Base-by-base conservation (phyloP, 176 grass and related monocot genomes). In the Avena atlantica region DNA sequence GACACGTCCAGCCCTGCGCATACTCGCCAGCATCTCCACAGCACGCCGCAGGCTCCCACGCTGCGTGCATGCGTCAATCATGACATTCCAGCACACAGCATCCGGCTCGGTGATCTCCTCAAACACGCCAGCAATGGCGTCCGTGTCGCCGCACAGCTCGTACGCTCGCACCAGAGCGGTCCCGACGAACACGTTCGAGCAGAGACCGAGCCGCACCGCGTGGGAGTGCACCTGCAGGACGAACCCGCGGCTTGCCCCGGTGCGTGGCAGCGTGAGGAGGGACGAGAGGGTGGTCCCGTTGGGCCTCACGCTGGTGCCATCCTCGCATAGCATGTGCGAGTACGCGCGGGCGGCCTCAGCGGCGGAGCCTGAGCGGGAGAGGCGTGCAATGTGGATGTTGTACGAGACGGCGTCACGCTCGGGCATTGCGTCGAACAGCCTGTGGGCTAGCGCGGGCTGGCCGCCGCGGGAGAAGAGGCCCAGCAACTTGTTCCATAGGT, bases 391-490 rank as follows among this genome's bases (percentile, higher is more conserved):
- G 17, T 85, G 34, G 29, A 82, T 91, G 82, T 85, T 91, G 29
- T 88, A 88, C 5, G 88, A 87, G 48, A 85, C 74, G 24, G 20
- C 48, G 31, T 89, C 91, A 59, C 74, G 64, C 27, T 79, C 21
- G n/a, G 80, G 81, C 80, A 90, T 87, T 65, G 47, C 70, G 68
- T 93, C 91, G 87, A 92, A 89, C 84, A 92, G 23, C 37, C 83
- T 64, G 42, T 11, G 84, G 8, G 79, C 87, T 8, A 25, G 6
- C 15, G 12, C 21, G n/a, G 27, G 31, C 56, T 49, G 16, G 49
- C 80, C 81, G 17, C 49, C 7, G 9, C 45, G 12, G 14, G 58
- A 76, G 57, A 85, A 84, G 20, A 87, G 47, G 14, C 9, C 23
- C 5, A 88, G 86, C 53, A 86, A 55, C 45, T 82, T 86, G 63